Percentiles rank a stretch among this genome's conserved stretches.
Evolutionary conservation across 225 moss, liverwort and hornwort species (phyloP).

Genomic region (Sphagnum contortum): DNA sequence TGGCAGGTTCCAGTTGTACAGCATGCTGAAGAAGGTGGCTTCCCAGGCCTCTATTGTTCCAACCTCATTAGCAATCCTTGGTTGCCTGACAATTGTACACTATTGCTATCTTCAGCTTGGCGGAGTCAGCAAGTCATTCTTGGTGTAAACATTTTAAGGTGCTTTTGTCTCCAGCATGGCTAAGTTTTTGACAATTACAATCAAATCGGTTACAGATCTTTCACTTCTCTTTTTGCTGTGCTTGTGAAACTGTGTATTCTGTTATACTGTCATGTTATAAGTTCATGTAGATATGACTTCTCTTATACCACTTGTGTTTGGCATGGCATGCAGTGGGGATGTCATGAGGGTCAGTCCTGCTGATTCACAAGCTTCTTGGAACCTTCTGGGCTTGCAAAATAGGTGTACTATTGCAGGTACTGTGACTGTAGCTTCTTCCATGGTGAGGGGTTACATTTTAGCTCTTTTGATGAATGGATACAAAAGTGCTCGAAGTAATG

Average conservation of each 20-base stretch:
- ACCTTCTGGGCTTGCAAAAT: conserved; percentile 69
- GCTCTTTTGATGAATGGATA: too few species aligned
- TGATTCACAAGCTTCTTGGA: conserved; percentile 60
- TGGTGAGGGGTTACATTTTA: too few species aligned
- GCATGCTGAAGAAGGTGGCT: conserved; percentile 43
- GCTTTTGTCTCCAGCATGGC: conserved; percentile 1
- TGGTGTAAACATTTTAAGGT: conserved; percentile 66
- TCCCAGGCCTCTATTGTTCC: conserved; percentile 84
- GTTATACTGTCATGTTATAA: too few species aligned
- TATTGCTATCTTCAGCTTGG: conserved; percentile 81
- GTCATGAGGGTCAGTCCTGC: conserved; percentile 59
- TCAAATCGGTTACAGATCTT: too few species aligned
- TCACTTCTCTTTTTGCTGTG: too few species aligned
- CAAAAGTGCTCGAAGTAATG: too few species aligned
- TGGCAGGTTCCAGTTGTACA: conserved; percentile 71
- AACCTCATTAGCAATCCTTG: conserved; percentile 82
- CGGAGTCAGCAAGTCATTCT: conserved; percentile 87
- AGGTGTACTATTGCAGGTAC: conserved; percentile 65
- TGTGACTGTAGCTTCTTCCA: conserved; percentile 10
- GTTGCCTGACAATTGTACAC: conserved; percentile 67
- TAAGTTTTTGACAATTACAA: not conserved
- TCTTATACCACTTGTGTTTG: too few species aligned
- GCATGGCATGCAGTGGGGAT: conserved; percentile 24
- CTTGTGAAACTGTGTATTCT: too few species aligned
- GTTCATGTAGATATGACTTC: too few species aligned